Evolutionary conservation across 257 asterid genomes (phyloP), one percentile per base, ranked within the genome.

Genomic region (Knoxia roxburghii): DNA sequence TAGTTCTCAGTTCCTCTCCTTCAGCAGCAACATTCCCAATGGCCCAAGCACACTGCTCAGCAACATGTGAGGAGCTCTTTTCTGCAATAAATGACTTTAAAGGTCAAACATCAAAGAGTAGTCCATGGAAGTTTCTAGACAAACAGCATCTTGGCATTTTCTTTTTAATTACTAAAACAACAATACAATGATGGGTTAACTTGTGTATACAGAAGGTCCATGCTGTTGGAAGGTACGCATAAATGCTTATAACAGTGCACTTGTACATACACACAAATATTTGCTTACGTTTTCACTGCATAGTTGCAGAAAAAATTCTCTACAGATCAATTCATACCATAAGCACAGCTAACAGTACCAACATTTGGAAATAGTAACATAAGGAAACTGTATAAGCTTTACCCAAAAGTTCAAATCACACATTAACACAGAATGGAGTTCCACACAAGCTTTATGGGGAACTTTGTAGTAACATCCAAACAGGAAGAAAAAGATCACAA

Each of bases 21-120:
- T 90, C 99, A 59, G 95, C 96, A 30, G 99, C 96, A 73, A 94
- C 96, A 86, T 94, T 94, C 69, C 99, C 99, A 76, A 90, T 74
- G 67, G 97, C 97, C 99, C 99, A 90, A 37, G 99, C 96, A 67
- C 99, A 94, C 78, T 94, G 99, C 87, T 94, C 99, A 20, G 95
- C 95, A 32, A 94, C 97, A 74, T 87, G 95, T 61, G 72, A 71
- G 17, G 96, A 81, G 77, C 97, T 90, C 79, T 89, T 90, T 72
- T 90, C 98, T 91, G 78, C 72, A 72, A 69, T 35, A 51, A 50
- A 30, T 61, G 55, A 62, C 14, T 55, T 69, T 59, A 66, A 29
- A 68, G 26, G 30, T 55, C 67, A 56, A 76, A 70, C 63, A 21
- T 56, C 67, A 56, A 76, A 72, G 54, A 20, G 45, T 26, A 57